Evolutionary conservation across 768 basidiomycete species (phyloP), one percentile per base, ranked within the genome.

Genomic region (Tulasnella sp.): DNA sequence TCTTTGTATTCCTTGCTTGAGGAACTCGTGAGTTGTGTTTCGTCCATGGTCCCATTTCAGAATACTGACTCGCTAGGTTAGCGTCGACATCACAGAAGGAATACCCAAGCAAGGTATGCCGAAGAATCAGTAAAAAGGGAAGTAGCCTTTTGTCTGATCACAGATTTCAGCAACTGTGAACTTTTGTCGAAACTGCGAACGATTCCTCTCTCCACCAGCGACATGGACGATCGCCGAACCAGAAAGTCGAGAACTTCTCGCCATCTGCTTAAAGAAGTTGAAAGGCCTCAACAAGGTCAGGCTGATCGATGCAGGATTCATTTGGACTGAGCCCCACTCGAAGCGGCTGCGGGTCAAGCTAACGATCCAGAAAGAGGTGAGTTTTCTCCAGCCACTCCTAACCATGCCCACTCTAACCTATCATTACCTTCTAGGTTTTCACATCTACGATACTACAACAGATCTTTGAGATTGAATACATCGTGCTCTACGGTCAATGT

Each of bases 261-360:
- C 95, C 2, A 84, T 98, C 60, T 98, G 96, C 71, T 74, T 99
- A 61, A 90, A 88, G 70, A 95, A 94, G 71, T 82, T 98, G 67
- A 95, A 94, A 69, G 93, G 93, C 2, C 76, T 98, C 23, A 85
- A 83, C 67, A 94, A 91, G 76, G 92, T 98, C 26, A 87, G 95
- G 51, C 73, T 99, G 44, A 94, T 96, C n/a, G 95, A 98, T 63
- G 96, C 96, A 1, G 89, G 92, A 64, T 98, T 98, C 71, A 91
- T 98, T 67, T 99, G 96, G 96, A 99, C 96, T 21, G 96, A 99
- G 69, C 96, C 96, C 2, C 95, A 99, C 73, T 93, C 89, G 41
- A 93, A 94, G 68, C 80, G 96, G 38, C 71, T 98, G 63, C 81
- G 91, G 49, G 83, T 99, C 58, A 95, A 95, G 55, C 74, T 99